Evolutionary conservation across 768 basidiomycete species (phyloP).

Genomic region (Gloeopeniophorella convolvens): DNA sequence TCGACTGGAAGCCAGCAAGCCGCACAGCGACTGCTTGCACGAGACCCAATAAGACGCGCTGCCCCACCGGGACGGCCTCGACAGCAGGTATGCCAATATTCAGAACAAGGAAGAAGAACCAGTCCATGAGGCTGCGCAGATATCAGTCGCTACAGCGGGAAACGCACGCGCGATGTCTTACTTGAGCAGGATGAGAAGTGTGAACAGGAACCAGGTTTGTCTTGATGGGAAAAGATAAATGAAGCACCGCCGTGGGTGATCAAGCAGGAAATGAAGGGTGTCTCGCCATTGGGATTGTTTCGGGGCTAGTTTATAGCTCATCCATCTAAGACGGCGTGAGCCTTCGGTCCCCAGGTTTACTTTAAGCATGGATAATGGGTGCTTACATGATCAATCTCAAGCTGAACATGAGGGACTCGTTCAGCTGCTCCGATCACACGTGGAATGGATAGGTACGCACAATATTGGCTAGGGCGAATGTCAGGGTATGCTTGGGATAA

Average conservation of each 20-base stretch:
- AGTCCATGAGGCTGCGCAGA: conserved; percentile 61
- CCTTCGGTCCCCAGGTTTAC: neutral
- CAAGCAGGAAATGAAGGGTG: conserved; percentile 83
- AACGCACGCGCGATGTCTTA: no score
- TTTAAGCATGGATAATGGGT: no score
- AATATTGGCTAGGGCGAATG: conserved; percentile 29
- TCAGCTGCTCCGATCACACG: neutral
- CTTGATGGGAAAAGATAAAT: conserved; percentile 86
- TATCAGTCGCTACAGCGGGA: no score
- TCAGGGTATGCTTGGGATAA: neutral
- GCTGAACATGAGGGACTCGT: conserved; percentile 17
- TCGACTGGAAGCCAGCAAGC: conserved; percentile 77
- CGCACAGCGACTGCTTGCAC: conserved; percentile 78
- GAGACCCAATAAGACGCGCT: conserved; percentile 63
- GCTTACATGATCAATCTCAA: conserved; percentile 38
- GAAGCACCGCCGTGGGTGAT: conserved; percentile 90
- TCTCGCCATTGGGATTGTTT: conserved; percentile 55
- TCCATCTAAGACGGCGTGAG: conserved; percentile 53
- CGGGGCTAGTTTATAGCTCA: conserved; percentile 52
- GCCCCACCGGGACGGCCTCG: conserved; percentile 60
- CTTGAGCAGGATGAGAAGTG: conserved; percentile 63
- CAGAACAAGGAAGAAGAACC: conserved; percentile 82
- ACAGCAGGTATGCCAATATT: conserved; percentile 77
- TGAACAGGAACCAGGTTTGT: conserved; percentile 86
- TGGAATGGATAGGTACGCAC: conserved; percentile 23